phyloP scores from a whole-genome alignment of 2,329 filamentous ascomycete species.

The Trichoderma semiorbis region DNA sequence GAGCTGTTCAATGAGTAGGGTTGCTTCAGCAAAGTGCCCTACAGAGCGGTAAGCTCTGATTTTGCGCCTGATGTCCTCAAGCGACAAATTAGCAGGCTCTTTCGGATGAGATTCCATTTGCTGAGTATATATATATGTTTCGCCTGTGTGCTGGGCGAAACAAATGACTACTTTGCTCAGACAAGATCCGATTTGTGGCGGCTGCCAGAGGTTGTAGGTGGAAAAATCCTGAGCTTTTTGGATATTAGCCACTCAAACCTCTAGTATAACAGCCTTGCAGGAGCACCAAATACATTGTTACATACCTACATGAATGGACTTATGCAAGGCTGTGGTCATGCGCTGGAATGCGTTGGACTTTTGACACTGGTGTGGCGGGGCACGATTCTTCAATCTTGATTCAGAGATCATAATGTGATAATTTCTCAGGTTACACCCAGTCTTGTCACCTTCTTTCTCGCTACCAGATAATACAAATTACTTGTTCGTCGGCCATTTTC shows the following conservation, averaged over 20 bases:
- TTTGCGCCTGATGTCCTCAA: neutral
- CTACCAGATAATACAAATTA: neutral
- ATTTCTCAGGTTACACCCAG: neutral
- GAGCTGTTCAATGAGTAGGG: neutral
- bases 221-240: neutral
- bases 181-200: neutral
- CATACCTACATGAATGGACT: neutral
- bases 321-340: neutral
- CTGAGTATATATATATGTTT: neutral
- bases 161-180: neutral
- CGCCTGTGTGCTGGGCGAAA: neutral
- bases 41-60: neutral
- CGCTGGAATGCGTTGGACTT: neutral
- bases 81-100: neutral
- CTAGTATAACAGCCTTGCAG: neutral
- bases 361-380: neutral
- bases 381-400: neutral
- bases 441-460: neutral
- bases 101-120: neutral
- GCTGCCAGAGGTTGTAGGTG: neutral
- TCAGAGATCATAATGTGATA: neutral
- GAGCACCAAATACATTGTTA: neutral
- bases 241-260: neutral
- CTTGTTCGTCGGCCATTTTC: neutral
- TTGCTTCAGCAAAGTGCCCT: neutral